Conservation (phyloP, 2,329 filamentous ascomycete genomes). For the Xenoacremonium recifei region DNA sequence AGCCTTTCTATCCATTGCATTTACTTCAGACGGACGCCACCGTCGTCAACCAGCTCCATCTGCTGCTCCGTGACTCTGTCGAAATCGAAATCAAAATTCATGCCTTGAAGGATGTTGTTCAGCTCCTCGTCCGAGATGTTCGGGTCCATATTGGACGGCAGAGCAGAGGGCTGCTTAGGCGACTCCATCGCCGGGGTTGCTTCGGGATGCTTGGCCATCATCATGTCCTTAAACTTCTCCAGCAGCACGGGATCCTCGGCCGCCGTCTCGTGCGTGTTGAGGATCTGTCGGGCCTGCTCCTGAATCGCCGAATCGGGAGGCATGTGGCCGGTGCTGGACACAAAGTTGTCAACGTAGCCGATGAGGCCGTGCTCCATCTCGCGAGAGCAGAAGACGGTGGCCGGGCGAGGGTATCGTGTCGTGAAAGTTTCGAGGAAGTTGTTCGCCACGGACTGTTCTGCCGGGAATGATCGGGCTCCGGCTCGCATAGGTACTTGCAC, state of each 20-base stretch:
- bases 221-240: constrained; percentile 51
- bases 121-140: constrained; percentile 38
- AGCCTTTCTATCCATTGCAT: constrained; percentile 5
- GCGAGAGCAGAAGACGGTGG: constrained; percentile 55
- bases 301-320: constrained; percentile 49
- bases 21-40: constrained; percentile 30
- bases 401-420: constrained; percentile 44
- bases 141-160: constrained; percentile 32
- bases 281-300: constrained; percentile 46
- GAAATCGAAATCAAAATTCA: constrained; percentile 41
- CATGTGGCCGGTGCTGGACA: constrained; percentile 37
- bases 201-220: constrained; percentile 30
- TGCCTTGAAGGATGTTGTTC: constrained; percentile 40
- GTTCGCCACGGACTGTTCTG: constrained; percentile 45
- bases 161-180: constrained; percentile 4
- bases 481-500: constrained; percentile 33
- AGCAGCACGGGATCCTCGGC: constrained; percentile 55
- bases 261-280: constrained; percentile 45
- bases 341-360: constrained; percentile 44
- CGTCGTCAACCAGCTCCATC: constrained; percentile 26
- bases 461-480: constrained; percentile 40
- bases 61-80: constrained; percentile 24
- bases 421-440: constrained; percentile 46
- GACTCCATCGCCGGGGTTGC: constrained; percentile 9
- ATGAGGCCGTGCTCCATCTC: constrained; percentile 56